phyloP scores from a whole-genome alignment of 768 basidiomycete species.

The Boletellus ananas region DNA sequence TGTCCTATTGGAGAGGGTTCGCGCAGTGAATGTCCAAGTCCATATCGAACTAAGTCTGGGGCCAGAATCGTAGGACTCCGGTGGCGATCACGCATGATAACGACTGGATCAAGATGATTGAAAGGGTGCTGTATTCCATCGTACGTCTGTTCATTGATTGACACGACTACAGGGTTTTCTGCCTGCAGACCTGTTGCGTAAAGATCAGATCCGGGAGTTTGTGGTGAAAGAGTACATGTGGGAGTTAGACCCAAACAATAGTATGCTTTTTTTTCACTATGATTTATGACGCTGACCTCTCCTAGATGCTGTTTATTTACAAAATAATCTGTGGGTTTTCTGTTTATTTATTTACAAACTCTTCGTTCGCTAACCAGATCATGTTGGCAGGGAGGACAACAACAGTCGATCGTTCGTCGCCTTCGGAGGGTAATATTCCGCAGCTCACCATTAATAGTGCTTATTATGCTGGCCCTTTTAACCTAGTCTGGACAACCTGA shows the following conservation, averaged over 20 bases:
- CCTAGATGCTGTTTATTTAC: slow-evolving; percentile 5
- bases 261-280: background rate
- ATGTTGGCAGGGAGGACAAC: background rate
- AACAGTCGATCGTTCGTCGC: too few relatives aligned
- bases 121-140: background rate
- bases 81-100: slow-evolving; percentile 10
- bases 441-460: too few relatives aligned
- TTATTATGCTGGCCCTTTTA: too few relatives aligned
- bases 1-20: slow-evolving; percentile 7
- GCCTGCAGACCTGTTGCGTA: background rate
- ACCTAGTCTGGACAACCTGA: too few relatives aligned
- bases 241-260: background rate
- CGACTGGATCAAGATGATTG: slow-evolving; percentile 8
- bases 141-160: background rate
- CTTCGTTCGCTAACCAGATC: background rate
- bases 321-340: background rate
- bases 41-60: background rate
- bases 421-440: too few relatives aligned
- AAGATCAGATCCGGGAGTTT: background rate
- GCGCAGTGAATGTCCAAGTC: background rate
- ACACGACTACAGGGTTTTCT: background rate
- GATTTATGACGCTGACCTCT: background rate
- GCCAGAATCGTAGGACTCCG: background rate
- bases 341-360: background rate
- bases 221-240: background rate